A percentile compares a stretch with the other conserved stretches of the same genome.
phyloP scores from a whole-genome alignment of 139 green algal species.

The Chlamydomonas urium region DNA sequence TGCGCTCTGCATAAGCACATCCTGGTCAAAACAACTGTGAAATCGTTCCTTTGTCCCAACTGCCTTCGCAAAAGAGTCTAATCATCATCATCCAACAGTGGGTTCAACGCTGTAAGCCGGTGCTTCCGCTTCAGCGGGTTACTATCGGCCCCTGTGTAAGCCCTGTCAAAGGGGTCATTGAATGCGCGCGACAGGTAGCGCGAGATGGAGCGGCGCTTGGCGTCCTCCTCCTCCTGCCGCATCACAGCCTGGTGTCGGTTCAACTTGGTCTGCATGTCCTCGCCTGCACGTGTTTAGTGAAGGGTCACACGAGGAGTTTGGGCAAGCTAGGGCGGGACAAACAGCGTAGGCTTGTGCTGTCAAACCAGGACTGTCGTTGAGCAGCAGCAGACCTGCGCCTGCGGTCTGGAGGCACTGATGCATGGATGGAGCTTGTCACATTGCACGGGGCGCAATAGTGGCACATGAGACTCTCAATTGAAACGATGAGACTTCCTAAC shows the following conservation, averaged over 20 bases:
- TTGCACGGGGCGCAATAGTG: background rate
- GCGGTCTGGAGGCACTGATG: too few species aligned
- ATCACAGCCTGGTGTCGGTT: constrained; percentile 3
- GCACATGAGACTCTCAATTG: too few species aligned
- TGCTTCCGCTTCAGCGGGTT: constrained; percentile 8
- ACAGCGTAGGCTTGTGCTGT: background rate
- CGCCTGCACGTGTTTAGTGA: constrained; percentile 3
- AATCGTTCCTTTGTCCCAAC: too few species aligned
- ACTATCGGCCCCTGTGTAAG: constrained; percentile 1
- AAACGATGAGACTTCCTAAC: too few species aligned
- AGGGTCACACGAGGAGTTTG: background rate
- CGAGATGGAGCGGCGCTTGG: background rate
- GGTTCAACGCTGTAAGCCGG: constrained; percentile 9
- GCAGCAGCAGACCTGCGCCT: too few species aligned
- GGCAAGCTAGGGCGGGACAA: background rate
- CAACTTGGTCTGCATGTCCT: constrained; percentile 6
- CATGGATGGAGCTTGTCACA: background rate
- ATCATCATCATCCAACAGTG: constrained; percentile 5
- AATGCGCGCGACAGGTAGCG: background rate
- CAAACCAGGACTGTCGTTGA: too few species aligned
- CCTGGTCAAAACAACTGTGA: too few species aligned
- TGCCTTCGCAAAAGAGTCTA: too few species aligned
- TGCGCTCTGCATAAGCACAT: too few species aligned
- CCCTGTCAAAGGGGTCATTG: constrained; percentile 14
- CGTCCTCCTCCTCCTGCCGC: constrained; percentile 1